phyloP scores from a whole-genome alignment of 495 filamentous ascomycete species.

The Penicillium salamii region DNA sequence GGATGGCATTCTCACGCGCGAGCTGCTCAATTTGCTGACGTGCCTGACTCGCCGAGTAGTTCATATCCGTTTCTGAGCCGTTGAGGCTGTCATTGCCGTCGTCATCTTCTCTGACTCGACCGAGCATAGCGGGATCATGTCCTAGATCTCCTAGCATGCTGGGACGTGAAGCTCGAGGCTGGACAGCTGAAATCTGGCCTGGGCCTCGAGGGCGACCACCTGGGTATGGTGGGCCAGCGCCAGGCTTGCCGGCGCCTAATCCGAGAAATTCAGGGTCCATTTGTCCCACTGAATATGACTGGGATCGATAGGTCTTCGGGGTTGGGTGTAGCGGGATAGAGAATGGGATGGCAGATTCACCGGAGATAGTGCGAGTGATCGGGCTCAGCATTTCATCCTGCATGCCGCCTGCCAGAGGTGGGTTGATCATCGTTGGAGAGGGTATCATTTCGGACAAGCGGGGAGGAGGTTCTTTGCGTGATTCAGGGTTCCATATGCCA shows the following conservation, averaged over 20 bases:
- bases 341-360: conserved; percentile 72
- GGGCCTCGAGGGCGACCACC: conserved; percentile 47
- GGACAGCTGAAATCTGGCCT: conserved; percentile 62
- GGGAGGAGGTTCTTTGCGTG: conserved; percentile 70
- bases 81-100: conserved; percentile 74
- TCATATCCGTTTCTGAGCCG: conserved; percentile 59
- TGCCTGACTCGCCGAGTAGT: conserved; percentile 56
- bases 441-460: conserved; percentile 72
- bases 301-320: conserved; percentile 88
- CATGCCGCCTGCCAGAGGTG: conserved; percentile 44
- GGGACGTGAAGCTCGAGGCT: conserved; percentile 80
- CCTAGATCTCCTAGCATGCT: conserved; percentile 81
- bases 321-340: conserved; percentile 88
- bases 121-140: conserved; percentile 65
- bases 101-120: conserved; percentile 78
- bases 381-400: conserved; percentile 55
- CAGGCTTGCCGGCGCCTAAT: conserved; percentile 42
- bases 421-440: conserved; percentile 67
- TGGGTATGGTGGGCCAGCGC: conserved; percentile 33
- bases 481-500: conserved; percentile 75
- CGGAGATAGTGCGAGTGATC: conserved; percentile 49
- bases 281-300: conserved; percentile 96
- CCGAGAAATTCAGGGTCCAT: conserved; percentile 64
- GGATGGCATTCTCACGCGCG: conserved; percentile 66
- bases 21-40: conserved; percentile 72